These are phyloP conservation scores for Penicillium thymicola DNA, from an alignment of 2,329 filamentous ascomycete species.

Conservation along the genomic window DNA sequence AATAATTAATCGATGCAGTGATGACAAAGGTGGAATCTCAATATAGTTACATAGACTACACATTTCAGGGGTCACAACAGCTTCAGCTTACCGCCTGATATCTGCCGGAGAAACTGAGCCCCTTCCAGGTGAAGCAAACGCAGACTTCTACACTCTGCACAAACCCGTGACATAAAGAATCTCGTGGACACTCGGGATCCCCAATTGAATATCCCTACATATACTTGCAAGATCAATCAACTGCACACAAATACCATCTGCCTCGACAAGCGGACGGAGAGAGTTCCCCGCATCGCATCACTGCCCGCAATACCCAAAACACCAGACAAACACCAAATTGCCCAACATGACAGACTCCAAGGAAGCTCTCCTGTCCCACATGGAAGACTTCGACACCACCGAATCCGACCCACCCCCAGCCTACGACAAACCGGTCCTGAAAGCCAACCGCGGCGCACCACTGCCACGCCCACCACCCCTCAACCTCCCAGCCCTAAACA, in stretches of 20 bases:
- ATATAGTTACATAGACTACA: not conserved
- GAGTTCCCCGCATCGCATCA: not conserved
- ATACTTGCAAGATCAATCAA: not conserved
- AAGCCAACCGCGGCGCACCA: constrained; percentile 18
- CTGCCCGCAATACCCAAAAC: not conserved
- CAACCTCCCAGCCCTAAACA: constrained; percentile 72
- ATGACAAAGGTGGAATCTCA: not conserved
- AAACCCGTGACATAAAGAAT: not conserved
- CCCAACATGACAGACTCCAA: constrained; percentile 32
- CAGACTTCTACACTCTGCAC: not conserved
- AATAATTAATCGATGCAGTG: not conserved
- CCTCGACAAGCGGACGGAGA: not conserved
- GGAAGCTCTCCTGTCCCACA: constrained; percentile 22
- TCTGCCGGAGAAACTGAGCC: constrained; percentile 1
- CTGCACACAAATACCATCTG: not conserved
- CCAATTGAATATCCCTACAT: not conserved
- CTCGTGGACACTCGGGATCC: not conserved
- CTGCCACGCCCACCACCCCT: constrained; percentile 56
- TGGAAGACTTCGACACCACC: constrained; percentile 5
- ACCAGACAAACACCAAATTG: not conserved
- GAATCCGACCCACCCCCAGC: constrained; percentile 33
- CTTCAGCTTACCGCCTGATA: constrained; percentile 2
- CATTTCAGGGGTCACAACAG: not conserved
- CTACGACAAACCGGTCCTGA: constrained; percentile 29
- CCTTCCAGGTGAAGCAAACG: not conserved